Base-by-base conservation (phyloP, 768 basidiomycete genomes). In the Steccherinum ochraceum region DNA sequence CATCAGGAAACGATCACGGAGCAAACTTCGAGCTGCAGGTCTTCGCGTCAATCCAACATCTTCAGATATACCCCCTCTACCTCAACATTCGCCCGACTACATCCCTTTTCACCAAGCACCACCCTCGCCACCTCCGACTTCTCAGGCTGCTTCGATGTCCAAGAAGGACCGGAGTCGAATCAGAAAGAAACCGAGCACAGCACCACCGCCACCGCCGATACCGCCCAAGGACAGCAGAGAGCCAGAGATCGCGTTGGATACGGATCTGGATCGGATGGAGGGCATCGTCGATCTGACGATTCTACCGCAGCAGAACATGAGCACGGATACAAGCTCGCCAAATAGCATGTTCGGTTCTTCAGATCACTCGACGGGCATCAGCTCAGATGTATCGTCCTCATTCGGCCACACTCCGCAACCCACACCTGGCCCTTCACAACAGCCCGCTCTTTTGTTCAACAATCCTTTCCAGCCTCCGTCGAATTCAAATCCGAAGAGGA, bases 231-330 rank as follows among this genome's bases (percentile, higher is more conserved):
- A 62, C 27, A 68, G 66, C 41, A 35, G 30, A 35, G 30, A 35
- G 30, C 65, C 63, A 12, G 67, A 71, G 27, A 72, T 80, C 52
- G 69, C 65, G 20, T 75, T 88, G 40, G 86, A 89, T 64, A 79
- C 79, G 18, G 79, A 92, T 62, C 64, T 90, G 41, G 77, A 84
- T 10, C 69, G 79, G 46, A 92, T 96, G 78, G 84, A 88, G 35
- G 93, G 86, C 4, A 92, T 96, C 61, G 70, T 95, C 54, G 74
- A 92, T 64, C 67, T 70, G 0, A 67, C 60, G 16, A 48, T 52
- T 13, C 45, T 59, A 19, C 53, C 53, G 5, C 23, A 48, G 10
- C 55, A 7, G 24, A 50, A 46, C 23, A 48, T 47, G 35, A 51
- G 57, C 56, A 25, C 13, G 11, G 45, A 27, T 5, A 21, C 60